A percentile compares a stretch with the other conserved stretches of the same genome.
Evolutionary conservation across 495 filamentous ascomycete genomes (phyloP).

Genomic region (Penicillium roqueforti): DNA sequence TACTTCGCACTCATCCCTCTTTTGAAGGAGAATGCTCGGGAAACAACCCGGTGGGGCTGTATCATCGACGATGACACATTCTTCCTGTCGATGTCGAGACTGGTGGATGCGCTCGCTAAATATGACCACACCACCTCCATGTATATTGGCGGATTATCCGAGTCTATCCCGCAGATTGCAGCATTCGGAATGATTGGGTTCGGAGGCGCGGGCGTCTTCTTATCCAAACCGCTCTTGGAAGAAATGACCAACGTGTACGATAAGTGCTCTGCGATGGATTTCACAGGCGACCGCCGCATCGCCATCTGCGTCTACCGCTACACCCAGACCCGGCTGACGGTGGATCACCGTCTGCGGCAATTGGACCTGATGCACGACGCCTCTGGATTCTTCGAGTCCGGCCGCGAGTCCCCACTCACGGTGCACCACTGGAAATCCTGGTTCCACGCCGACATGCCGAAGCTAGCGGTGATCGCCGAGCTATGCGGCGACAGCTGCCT

Average conservation of each 20-base stretch:
- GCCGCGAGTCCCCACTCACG: constrained; percentile 44
- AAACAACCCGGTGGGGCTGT: constrained; percentile 53
- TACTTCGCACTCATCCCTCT: constrained; percentile 58
- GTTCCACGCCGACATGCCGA: constrained; percentile 51
- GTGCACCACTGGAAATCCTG: constrained; percentile 59
- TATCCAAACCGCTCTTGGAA: constrained; percentile 48
- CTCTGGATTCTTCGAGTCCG: constrained; percentile 55
- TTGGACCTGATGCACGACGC: constrained; percentile 49
- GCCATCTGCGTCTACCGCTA: constrained; percentile 52
- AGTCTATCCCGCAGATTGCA: constrained; percentile 47
- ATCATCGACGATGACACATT: constrained; percentile 72
- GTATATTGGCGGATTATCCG: constrained; percentile 57
- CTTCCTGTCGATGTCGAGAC: constrained; percentile 48
- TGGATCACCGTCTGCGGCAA: constrained; percentile 51
- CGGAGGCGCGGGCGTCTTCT: constrained; percentile 58
- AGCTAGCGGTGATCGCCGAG: constrained; percentile 45
- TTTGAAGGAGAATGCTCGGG: constrained; percentile 43
- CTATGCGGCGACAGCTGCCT: constrained; percentile 55
- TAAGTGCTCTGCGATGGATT: constrained; percentile 36
- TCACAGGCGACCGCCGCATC: constrained; percentile 46
- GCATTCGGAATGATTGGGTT: constrained; percentile 52
- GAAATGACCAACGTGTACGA: constrained; percentile 34
- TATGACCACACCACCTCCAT: constrained; percentile 46
- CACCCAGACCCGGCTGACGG: constrained; percentile 45
- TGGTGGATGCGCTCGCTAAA: constrained; percentile 42